A percentile compares a stretch with the other conserved stretches of the same genome.
Evolutionary conservation across 371 early-diverging fungal species (phyloP).

Genomic region (Smittium culicis): DNA sequence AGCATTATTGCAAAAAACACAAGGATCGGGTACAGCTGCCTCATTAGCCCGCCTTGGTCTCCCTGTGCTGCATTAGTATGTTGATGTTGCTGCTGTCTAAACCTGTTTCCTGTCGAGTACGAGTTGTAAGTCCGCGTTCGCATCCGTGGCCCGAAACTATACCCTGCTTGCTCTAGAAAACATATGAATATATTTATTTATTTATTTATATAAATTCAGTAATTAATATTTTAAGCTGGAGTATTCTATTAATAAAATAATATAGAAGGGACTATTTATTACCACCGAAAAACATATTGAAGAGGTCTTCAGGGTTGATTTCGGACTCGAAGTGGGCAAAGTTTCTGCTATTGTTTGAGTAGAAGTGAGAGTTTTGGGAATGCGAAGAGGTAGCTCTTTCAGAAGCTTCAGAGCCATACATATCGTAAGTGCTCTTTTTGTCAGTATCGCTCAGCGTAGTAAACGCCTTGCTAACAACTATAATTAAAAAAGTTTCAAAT

Average conservation of each 20-base stretch:
- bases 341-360: constrained; percentile 20
- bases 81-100: constrained; percentile 17
- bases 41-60: constrained; percentile 14
- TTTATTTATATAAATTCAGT: no score
- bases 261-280: neutral
- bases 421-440: constrained; percentile 75
- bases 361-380: no score
- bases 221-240: no score
- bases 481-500: neutral
- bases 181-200: constrained; percentile 8
- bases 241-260: neutral
- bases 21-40: constrained; percentile 41
- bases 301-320: constrained; percentile 84
- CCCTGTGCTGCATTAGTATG: no score
- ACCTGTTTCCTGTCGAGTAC: constrained; percentile 11
- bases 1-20: constrained; percentile 36
- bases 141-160: constrained; percentile 25
- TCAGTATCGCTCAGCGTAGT: constrained; percentile 71
- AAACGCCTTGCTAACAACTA: constrained; percentile 80
- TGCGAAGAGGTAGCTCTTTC: constrained; percentile 11
- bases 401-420: constrained; percentile 54
- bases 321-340: constrained; percentile 46
- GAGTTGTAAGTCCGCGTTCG: constrained; percentile 7
- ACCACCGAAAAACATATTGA: constrained; percentile 94
- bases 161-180: constrained; percentile 7